phyloP scores from a whole-genome alignment of 2,329 filamentous ascomycete genomes.

The Ampelomyces quisqualis region DNA sequence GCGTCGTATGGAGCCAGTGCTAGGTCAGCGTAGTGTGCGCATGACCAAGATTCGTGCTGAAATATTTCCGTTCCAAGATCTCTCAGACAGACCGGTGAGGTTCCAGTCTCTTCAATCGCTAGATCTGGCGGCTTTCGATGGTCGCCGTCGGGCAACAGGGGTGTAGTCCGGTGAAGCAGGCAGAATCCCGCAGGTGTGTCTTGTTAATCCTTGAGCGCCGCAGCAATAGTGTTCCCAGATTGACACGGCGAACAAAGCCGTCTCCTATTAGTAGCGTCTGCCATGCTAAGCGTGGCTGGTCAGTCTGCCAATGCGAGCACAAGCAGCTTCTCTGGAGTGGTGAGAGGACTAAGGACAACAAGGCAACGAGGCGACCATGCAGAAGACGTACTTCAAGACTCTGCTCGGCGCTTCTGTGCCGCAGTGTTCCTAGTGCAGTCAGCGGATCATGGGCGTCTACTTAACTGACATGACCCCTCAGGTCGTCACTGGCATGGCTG shows the following conservation, averaged over 20 bases:
- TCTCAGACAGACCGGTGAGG: conserved; percentile 1
- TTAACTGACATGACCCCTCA: conserved; percentile 22
- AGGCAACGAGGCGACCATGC: conserved; percentile 17
- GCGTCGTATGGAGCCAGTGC: not conserved
- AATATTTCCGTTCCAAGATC: not conserved
- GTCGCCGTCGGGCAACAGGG: not conserved
- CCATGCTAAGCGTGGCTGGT: not conserved
- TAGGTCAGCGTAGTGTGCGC: conserved; percentile 1
- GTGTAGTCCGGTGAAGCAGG: conserved; percentile 3
- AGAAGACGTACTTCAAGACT: conserved; percentile 17
- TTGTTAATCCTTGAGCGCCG: not conserved
- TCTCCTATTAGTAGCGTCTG: conserved; percentile 2
- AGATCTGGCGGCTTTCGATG: not conserved
- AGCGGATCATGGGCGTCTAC: conserved; percentile 17
- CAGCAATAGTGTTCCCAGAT: not conserved
- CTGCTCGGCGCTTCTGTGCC: conserved; percentile 4
- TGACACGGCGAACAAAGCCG: not conserved
- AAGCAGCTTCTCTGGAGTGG: conserved; percentile 6
- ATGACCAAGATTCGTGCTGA: conserved; percentile 3
- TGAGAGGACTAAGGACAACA: conserved; percentile 1
- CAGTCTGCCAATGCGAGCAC: conserved; percentile 17
- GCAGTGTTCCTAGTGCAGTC: conserved; percentile 11
- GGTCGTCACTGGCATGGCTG: conserved; percentile 1
- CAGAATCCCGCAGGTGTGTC: not conserved
- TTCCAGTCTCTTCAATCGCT: not conserved